phyloP scores from a whole-genome alignment of 345 rosid genomes.

The Gossypium stocksii region DNA sequence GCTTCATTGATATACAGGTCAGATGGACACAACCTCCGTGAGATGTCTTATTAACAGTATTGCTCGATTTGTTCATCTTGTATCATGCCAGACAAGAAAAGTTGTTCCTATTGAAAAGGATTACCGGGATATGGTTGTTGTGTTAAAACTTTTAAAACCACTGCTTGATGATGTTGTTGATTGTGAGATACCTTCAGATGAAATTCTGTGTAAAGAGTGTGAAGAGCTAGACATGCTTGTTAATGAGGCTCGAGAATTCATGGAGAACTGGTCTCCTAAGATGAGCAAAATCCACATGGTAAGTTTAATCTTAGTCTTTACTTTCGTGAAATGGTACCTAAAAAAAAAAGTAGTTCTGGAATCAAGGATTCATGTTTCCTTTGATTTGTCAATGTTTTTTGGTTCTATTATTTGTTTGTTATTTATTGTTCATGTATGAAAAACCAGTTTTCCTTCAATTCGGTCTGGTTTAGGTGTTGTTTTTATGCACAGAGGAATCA shows the following conservation, averaged over 20 bases:
- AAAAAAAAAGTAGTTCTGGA: not conserved
- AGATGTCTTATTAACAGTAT: constrained; percentile 76
- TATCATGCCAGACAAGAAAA: constrained; percentile 67
- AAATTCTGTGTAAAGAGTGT: constrained; percentile 47
- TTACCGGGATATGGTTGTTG: constrained; percentile 45
- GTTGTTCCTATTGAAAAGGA: constrained; percentile 49
- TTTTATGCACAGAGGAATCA: not conserved
- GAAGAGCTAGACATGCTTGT: constrained; percentile 70
- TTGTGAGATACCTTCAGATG: constrained; percentile 44
- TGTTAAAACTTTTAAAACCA: constrained; percentile 71
- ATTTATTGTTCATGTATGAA: not conserved
- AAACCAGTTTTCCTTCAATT: not conserved
- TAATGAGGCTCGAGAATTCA: constrained; percentile 70
- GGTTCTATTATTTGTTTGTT: not conserved
- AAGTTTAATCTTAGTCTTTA: constrained; percentile 26
- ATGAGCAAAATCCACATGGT: constrained; percentile 79
- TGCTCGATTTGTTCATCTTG: constrained; percentile 79
- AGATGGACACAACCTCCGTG: constrained; percentile 59
- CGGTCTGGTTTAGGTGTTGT: not conserved
- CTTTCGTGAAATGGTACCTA: not conserved
- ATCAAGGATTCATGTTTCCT: not conserved
- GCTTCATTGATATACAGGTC: constrained; percentile 27
- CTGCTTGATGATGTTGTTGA: constrained; percentile 75
- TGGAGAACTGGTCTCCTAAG: constrained; percentile 74
- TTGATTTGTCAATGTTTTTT: not conserved